phyloP scores from a whole-genome alignment of 2,329 filamentous ascomycete species.

The Diaporthe citri region DNA sequence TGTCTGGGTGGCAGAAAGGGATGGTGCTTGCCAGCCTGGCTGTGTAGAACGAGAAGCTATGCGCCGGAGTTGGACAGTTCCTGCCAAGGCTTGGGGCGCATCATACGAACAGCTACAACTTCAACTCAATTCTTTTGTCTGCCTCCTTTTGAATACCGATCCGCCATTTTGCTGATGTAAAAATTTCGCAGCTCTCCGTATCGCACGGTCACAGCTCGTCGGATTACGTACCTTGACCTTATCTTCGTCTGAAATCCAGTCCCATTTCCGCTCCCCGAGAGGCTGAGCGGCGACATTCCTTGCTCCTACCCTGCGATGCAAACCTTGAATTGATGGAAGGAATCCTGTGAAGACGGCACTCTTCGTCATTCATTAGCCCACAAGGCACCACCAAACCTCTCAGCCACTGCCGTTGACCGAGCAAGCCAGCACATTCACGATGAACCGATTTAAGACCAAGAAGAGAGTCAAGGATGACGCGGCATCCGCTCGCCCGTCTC shows the following conservation, averaged over 20 bases:
- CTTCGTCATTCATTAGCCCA: constrained; percentile 2
- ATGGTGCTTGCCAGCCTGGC: constrained; percentile 11
- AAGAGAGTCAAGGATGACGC: constrained; percentile 75
- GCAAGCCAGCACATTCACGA: constrained; percentile 51
- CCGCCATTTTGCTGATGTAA: not conserved
- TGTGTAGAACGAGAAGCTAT: not conserved
- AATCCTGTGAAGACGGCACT: constrained; percentile 22
- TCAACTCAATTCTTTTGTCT: not conserved
- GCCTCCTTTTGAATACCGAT: no score
- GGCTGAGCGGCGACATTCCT: not conserved
- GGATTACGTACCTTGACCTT: not conserved
- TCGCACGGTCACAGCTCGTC: constrained; percentile 17
- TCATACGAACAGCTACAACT: constrained; percentile 1
- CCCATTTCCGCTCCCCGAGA: not conserved
- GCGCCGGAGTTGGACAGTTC: not conserved
- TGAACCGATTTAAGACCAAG: constrained; percentile 84
- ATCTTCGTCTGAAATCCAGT: constrained; percentile 7
- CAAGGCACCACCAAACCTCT: not conserved
- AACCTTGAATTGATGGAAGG: constrained; percentile 33
- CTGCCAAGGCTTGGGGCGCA: not conserved
- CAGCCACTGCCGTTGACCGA: constrained; percentile 22
- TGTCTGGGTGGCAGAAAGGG: not conserved
- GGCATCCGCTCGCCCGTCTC: constrained; percentile 58
- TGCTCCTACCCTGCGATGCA: constrained; percentile 14
- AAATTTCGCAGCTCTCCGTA: not conserved